phyloP scores from a whole-genome alignment of 2,329 filamentous ascomycete species.

The Alternaria tenuissima region DNA sequence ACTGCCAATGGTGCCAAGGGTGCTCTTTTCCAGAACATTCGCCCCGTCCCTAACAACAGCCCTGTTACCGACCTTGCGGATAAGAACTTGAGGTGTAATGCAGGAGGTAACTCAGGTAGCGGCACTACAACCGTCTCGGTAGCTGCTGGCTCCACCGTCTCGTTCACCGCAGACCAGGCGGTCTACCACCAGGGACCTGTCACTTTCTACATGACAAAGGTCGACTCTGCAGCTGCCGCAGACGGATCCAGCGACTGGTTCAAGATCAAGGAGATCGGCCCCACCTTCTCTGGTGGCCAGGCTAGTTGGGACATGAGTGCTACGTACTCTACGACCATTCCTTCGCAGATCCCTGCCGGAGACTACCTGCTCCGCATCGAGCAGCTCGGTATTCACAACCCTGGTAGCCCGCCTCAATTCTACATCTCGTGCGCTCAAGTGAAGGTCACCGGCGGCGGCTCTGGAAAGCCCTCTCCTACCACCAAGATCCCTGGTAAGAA shows the following conservation, averaged over 20 bases:
- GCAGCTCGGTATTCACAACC: conserved; percentile 59
- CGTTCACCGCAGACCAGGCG: conserved; percentile 47
- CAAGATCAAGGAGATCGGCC: conserved; percentile 52
- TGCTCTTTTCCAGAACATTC: conserved; percentile 46
- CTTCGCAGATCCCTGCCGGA: conserved; percentile 52
- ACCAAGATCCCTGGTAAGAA: background rate
- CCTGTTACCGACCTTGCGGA: conserved; percentile 45
- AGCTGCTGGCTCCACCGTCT: conserved; percentile 45
- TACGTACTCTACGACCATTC: conserved; percentile 51
- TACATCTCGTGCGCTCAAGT: conserved; percentile 57
- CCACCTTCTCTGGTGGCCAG: conserved; percentile 45
- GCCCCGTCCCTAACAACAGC: conserved; percentile 51
- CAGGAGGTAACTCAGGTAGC: conserved; percentile 37
- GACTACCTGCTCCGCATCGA: conserved; percentile 60
- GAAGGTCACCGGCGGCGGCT: conserved; percentile 53
- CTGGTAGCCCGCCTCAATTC: conserved; percentile 35
- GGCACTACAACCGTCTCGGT: conserved; percentile 47
- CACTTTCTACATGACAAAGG: conserved; percentile 51
- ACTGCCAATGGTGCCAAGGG: conserved; percentile 49
- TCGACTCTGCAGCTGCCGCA: conserved; percentile 39
- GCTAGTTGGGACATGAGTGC: conserved; percentile 46
- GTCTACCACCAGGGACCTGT: conserved; percentile 52
- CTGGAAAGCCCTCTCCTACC: background rate
- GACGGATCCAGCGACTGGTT: conserved; percentile 52
- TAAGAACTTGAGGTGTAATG: conserved; percentile 49